Evolutionary conservation across 2,329 filamentous ascomycete species (phyloP).

Genomic region (Aspergillus quadrilineatus): DNA sequence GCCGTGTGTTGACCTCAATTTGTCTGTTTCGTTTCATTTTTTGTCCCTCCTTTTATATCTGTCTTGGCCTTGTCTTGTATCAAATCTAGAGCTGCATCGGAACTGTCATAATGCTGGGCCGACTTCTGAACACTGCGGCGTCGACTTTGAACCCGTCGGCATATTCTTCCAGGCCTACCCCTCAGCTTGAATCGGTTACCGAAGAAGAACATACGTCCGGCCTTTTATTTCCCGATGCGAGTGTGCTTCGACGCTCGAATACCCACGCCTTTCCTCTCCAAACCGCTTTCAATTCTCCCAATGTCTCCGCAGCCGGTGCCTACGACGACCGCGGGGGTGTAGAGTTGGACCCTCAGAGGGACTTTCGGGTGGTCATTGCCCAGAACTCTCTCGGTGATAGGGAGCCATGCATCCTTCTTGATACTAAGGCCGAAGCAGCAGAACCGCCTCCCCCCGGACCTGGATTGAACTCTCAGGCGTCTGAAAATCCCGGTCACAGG

Average conservation of each 20-base stretch:
- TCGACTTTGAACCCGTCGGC: constrained; percentile 44
- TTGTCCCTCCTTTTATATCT: constrained; percentile 4
- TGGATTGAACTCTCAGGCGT: constrained; percentile 35
- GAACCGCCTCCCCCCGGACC: constrained; percentile 33
- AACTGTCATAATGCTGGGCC: constrained; percentile 41
- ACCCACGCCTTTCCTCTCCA: constrained; percentile 43
- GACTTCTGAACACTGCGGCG: constrained; percentile 45
- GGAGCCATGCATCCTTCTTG: constrained; percentile 48
- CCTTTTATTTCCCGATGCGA: constrained; percentile 48
- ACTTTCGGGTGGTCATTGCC: constrained; percentile 48
- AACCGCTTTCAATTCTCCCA: constrained; percentile 44
- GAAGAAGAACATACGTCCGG: constrained; percentile 52
- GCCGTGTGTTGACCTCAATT: neutral
- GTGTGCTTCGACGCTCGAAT: constrained; percentile 42
- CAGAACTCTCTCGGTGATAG: constrained; percentile 50
- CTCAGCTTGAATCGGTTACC: constrained; percentile 48
- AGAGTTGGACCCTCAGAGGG: constrained; percentile 45
- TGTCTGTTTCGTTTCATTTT: neutral
- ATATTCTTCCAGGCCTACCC: constrained; percentile 38
- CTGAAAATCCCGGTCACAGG: constrained; percentile 29
- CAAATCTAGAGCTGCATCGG: constrained; percentile 9
- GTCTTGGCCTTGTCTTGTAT: constrained; percentile 8
- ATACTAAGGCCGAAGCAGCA: constrained; percentile 36
- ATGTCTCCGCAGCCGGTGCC: constrained; percentile 42
- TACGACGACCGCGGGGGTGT: constrained; percentile 50